These are phyloP conservation scores for Sugiyamaella castrensis DNA, from an alignment of 1,139 yeast species.

Conservation along the genomic window DNA sequence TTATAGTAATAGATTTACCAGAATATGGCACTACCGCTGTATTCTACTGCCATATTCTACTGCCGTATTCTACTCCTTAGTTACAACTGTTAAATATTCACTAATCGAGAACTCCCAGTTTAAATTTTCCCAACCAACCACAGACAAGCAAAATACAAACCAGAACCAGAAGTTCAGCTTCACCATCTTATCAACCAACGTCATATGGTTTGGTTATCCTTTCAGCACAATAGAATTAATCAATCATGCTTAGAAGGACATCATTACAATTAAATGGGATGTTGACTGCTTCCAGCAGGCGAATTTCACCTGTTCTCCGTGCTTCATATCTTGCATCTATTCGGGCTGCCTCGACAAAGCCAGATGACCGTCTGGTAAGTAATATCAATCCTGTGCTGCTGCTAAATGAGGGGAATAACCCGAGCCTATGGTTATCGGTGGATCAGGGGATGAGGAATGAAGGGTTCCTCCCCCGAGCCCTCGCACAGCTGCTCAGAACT, in stretches of 20 bases:
- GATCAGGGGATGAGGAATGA: no score
- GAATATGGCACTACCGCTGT: no score
- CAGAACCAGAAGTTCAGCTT: background rate
- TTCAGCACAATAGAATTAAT: background rate
- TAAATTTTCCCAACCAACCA: slow-evolving; percentile 12
- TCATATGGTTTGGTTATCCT: background rate
- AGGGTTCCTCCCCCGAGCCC: no score
- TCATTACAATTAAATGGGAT: slow-evolving; percentile 7
- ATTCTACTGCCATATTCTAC: no score
- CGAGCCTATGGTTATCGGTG: no score
- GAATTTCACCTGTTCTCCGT: slow-evolving; percentile 8
- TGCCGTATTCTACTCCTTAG: no score
- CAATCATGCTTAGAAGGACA: slow-evolving; percentile 7
- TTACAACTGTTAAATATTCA: no score
- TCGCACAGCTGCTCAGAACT: no score
- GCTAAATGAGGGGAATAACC: background rate
- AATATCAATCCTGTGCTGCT: background rate
- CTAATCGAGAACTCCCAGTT: background rate
- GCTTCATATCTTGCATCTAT: slow-evolving; percentile 2
- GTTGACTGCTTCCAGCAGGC: slow-evolving; percentile 5
- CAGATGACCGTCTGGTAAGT: slow-evolving; percentile 17
- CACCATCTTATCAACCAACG: background rate
- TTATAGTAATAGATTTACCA: no score
- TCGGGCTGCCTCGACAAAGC: slow-evolving; percentile 10
- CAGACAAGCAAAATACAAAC: slow-evolving; percentile 9